phyloP scores from a whole-genome alignment of 768 basidiomycete genomes.

The Amanita jacksonii region DNA sequence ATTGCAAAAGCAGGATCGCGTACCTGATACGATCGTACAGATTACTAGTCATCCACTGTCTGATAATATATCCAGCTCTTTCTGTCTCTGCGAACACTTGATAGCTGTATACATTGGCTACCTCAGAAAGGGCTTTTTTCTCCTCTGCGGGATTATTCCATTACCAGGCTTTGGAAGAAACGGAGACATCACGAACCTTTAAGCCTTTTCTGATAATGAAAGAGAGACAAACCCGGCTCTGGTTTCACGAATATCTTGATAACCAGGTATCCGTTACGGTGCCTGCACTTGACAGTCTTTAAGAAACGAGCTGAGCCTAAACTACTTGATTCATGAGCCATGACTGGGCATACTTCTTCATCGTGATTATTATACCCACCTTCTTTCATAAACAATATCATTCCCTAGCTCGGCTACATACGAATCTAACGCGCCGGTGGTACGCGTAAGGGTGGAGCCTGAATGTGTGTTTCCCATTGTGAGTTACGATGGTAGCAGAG shows the following conservation, averaged over 20 bases:
- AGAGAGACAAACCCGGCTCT: conserved; percentile 73
- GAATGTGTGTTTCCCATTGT: conserved; percentile 76
- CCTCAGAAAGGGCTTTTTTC: conserved; percentile 72
- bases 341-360: background rate
- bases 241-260: conserved; percentile 96
- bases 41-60: conserved; percentile 92
- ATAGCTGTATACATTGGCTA: conserved; percentile 84
- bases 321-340: conserved; percentile 6
- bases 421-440: conserved; percentile 77
- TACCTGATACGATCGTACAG: conserved; percentile 98
- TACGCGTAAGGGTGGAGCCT: conserved; percentile 58
- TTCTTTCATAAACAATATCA: conserved; percentile 88
- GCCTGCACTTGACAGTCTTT: conserved; percentile 84
- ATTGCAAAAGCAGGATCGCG: conserved; percentile 15
- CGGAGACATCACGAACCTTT: conserved; percentile 52
- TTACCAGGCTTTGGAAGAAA: conserved; percentile 4
- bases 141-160: conserved; percentile 46
- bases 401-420: conserved; percentile 83
- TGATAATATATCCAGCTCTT: conserved; percentile 88
- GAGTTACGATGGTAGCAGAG: too few species aligned
- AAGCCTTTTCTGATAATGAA: conserved; percentile 63
- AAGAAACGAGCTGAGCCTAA: conserved; percentile 26
- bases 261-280: conserved; percentile 74
- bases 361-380: conserved; percentile 50
- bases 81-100: conserved; percentile 91